Conservation (phyloP, 1,139 yeast genomes). For the Kodamaea fungicola region DNA sequence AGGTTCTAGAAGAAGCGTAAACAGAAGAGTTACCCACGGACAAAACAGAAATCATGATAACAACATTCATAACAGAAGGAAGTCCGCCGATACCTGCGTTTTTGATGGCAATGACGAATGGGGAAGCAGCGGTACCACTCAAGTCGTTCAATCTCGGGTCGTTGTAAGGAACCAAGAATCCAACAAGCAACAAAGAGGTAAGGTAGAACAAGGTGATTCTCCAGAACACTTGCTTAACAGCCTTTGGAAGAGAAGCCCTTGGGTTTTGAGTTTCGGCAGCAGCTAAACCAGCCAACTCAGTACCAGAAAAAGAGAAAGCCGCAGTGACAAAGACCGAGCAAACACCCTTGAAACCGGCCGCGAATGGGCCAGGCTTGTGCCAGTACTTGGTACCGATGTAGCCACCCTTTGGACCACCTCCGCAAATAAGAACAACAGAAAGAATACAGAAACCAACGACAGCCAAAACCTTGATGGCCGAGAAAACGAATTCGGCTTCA, state of each 20-base stretch:
- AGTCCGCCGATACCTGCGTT: constrained; percentile 47
- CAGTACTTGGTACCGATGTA: constrained; percentile 56
- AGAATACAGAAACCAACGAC: constrained; percentile 65
- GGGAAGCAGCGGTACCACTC: constrained; percentile 40
- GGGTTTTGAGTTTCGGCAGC: constrained; percentile 38
- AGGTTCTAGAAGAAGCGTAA: constrained; percentile 42
- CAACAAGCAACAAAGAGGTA: constrained; percentile 39
- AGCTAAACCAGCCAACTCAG: constrained; percentile 42
- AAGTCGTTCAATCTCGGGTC: constrained; percentile 12
- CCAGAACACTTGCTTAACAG: constrained; percentile 44
- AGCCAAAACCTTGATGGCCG: constrained; percentile 59
- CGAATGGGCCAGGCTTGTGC: constrained; percentile 63
- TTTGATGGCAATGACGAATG: constrained; percentile 57
- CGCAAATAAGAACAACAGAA: constrained; percentile 66
- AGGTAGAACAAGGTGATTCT: constrained; percentile 40
- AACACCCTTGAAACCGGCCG: constrained; percentile 57
- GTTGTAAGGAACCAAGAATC: constrained; percentile 37
- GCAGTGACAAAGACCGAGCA: constrained; percentile 40
- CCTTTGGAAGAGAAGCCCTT: constrained; percentile 36
- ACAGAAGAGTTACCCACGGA: constrained; percentile 47
- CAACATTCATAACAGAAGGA: constrained; percentile 43
- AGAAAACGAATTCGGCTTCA: constrained; percentile 62
- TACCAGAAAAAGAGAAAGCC: constrained; percentile 43
- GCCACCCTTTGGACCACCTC: constrained; percentile 52
- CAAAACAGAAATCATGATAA: constrained; percentile 37